A percentile compares a stretch with the other conserved stretches of the same genome.
phyloP scores from a whole-genome alignment of 202 grass and related monocot species.

The Zizania palustris region DNA sequence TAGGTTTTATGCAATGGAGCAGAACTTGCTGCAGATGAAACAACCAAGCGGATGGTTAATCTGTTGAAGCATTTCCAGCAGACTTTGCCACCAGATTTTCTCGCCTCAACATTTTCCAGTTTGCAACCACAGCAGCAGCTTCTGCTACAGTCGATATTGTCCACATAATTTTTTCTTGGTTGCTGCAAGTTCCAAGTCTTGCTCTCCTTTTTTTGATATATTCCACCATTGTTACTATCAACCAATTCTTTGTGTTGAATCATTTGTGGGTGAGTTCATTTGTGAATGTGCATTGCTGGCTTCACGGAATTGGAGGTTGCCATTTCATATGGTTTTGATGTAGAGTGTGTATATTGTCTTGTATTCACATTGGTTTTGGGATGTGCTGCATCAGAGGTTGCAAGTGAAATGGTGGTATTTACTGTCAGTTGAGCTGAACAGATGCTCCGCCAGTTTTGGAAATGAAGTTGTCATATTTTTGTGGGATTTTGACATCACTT shows the following conservation, averaged over 20 bases:
- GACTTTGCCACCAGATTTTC: slow-evolving; percentile 79
- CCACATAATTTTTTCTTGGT: slow-evolving; percentile 46
- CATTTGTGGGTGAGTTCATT: slow-evolving; percentile 55
- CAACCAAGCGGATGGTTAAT: slow-evolving; percentile 60
- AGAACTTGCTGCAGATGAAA: slow-evolving; percentile 83
- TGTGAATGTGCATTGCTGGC: slow-evolving; percentile 60
- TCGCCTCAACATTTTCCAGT: slow-evolving; percentile 72
- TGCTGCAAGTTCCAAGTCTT: slow-evolving; percentile 30
- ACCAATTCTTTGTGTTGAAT: slow-evolving; percentile 57
- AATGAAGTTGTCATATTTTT: slow-evolving; percentile 43
- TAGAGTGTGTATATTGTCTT: slow-evolving; percentile 67
- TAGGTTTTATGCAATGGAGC: slow-evolving; percentile 69
- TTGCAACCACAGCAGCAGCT: slow-evolving; percentile 91
- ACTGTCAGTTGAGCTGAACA: slow-evolving; percentile 45
- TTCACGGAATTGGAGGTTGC: slow-evolving; percentile 38
- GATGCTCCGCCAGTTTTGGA: slow-evolving; percentile 57
- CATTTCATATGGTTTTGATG: slow-evolving; percentile 53
- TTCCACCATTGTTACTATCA: slow-evolving; percentile 51
- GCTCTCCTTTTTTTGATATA: slow-evolving; percentile 43
- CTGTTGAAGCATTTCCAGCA: slow-evolving; percentile 75
- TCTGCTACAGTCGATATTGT: slow-evolving; percentile 80
- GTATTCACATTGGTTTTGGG: slow-evolving; percentile 55
- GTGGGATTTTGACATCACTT: background rate
- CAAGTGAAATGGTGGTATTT: slow-evolving; percentile 27
- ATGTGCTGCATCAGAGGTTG: slow-evolving; percentile 46